phyloP scores from a whole-genome alignment of 164 flowering plant species.

The Sedum album region DNA sequence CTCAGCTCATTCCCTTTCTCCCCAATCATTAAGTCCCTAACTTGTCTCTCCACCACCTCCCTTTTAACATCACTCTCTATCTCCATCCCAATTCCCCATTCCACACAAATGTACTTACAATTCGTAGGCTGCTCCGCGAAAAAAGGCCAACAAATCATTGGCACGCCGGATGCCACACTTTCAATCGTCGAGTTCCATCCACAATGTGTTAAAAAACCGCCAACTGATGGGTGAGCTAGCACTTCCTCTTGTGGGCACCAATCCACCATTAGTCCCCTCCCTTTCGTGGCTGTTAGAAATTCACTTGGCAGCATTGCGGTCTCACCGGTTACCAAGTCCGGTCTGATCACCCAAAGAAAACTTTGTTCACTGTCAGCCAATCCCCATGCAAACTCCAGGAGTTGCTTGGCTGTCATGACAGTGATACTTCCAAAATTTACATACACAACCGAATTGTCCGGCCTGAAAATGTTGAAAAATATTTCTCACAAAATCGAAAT shows the following conservation, averaged over 20 bases:
- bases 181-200: neutral
- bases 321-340: neutral
- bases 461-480: neutral
- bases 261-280: conserved; percentile 1
- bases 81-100: neutral
- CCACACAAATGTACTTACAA: neutral
- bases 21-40: neutral
- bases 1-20: neutral
- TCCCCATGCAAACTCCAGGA: neutral
- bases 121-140: neutral
- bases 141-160: conserved; percentile 1
- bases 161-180: neutral
- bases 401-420: neutral
- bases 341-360: neutral
- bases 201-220: neutral
- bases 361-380: neutral
- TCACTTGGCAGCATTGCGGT: neutral
- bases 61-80: neutral
- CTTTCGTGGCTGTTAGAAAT: neutral
- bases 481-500: too few species aligned
- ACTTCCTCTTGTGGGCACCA: neutral
- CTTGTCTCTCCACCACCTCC: conserved; percentile 4
- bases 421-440: neutral
- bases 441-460: neutral
- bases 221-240: neutral